A percentile compares a stretch with the other conserved stretches of the same genome.
Conservation (phyloP, 108 stramenopile species). For the Hondaea fermentalgiana region DNA sequence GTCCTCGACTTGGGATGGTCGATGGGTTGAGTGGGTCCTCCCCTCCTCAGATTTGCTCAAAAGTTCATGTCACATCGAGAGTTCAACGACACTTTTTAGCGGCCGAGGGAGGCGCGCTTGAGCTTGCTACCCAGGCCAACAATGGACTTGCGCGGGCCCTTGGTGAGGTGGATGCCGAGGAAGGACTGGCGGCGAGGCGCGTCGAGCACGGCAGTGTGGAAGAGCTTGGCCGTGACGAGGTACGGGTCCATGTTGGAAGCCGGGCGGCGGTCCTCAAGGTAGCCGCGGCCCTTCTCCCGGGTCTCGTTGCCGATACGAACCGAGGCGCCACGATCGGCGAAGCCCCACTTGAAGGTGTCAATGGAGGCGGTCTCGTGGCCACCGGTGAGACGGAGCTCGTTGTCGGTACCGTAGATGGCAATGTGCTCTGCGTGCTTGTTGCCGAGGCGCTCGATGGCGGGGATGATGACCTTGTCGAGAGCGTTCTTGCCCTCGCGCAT, state of each 20-base stretch:
- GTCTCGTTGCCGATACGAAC: conserved; percentile 88
- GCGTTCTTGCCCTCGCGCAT: conserved; percentile 86
- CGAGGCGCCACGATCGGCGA: conserved; percentile 92
- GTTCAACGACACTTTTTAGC: too few species aligned
- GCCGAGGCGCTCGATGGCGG: conserved; percentile 89
- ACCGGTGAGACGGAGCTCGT: conserved; percentile 91
- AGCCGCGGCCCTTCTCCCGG: conserved; percentile 76
- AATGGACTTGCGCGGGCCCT: background rate
- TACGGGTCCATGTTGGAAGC: conserved; percentile 96
- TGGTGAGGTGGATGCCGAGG: background rate
- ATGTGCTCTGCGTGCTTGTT: conserved; percentile 90
- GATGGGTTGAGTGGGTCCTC: too few species aligned
- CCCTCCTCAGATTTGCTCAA: too few species aligned
- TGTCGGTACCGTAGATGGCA: conserved; percentile 90
- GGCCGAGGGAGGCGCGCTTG: background rate
- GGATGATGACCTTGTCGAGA: conserved; percentile 69
- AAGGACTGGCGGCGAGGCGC: background rate
- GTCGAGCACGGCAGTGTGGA: conserved; percentile 62
- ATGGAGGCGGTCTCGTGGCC: conserved; percentile 88
- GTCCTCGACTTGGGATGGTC: too few species aligned
- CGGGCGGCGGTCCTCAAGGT: conserved; percentile 96
- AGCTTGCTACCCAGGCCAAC: background rate
- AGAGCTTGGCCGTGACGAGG: conserved; percentile 88
- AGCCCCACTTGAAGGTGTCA: conserved; percentile 79
- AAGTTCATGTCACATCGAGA: too few species aligned